Evolutionary conservation across 768 basidiomycete species (phyloP).

Genomic region (Auricularia auricula-judae): DNA sequence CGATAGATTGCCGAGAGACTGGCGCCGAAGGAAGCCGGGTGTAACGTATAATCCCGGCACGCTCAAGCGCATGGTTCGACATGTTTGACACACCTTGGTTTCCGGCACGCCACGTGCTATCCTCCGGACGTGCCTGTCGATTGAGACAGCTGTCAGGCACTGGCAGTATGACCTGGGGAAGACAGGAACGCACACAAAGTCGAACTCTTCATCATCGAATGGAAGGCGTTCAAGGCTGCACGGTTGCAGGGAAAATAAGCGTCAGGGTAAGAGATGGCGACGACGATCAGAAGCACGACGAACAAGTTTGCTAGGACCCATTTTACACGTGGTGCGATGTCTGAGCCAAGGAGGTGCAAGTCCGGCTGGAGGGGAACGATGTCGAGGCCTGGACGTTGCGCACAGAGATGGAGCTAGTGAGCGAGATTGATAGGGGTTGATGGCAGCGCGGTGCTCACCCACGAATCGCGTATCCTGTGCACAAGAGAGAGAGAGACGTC

Average conservation of each 20-base stretch:
- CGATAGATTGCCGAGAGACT: background rate
- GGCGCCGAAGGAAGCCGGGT: background rate
- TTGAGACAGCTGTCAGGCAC: conserved; percentile 6
- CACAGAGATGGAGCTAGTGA: background rate
- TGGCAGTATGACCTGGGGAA: background rate
- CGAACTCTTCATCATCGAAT: conserved; percentile 62
- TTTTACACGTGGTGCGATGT: conserved; percentile 48
- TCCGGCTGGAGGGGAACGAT: conserved; percentile 64
- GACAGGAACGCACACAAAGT: conserved; percentile 49
- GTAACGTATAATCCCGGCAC: background rate
- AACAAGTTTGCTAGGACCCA: conserved; percentile 72
- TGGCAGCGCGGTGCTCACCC: conserved; percentile 28
- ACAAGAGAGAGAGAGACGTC: background rate
- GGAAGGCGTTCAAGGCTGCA: conserved; percentile 58
- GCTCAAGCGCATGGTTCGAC: background rate
- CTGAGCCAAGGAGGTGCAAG: conserved; percentile 45
- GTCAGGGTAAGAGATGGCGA: conserved; percentile 3
- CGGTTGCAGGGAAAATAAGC: conserved; percentile 3
- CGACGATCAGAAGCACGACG: conserved; percentile 15
- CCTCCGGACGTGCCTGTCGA: conserved; percentile 22
- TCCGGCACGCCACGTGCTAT: conserved; percentile 12
- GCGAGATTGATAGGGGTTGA: background rate
- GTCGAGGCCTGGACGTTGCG: conserved; percentile 42
- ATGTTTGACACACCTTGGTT: conserved; percentile 6
- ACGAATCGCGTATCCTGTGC: conserved; percentile 48